Base-by-base conservation (phyloP, 306 rosid genomes). In the Cucurbita pepo region DNA sequence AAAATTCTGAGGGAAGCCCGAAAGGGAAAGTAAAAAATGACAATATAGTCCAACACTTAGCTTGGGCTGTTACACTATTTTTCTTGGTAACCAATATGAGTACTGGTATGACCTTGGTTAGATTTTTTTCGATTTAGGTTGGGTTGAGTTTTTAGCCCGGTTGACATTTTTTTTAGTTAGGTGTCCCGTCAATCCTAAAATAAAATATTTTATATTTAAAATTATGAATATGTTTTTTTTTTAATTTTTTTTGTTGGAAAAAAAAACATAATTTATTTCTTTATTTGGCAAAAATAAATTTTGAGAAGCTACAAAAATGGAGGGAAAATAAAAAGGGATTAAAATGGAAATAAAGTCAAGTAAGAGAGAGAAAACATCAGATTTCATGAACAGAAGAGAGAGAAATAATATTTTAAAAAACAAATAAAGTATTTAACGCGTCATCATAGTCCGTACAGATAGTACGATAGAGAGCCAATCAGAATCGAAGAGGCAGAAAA, bases 401-500 rank as follows among this genome's bases (percentile, higher is more conserved):
- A 4, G 7, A 16, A 53, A 21, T 9, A 2, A 9, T 4, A 21
- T 21, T 48, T 48, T 11, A 8, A 8, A 18, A 56, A 15, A 7
- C 6, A 7, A 7, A 43, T 10, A 43, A 62, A 15, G 6, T 25
- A 4, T 0, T 0, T 5, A 45, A 48, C 0, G 1, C 5, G 73
- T 69, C 45, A 30, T 5, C 5, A 8, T 48, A 8, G 30, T 69
- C 30, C 73, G 73, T 69, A 69, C 73, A 48, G 0, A 50, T 0
- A 8, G 73, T 69, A 69, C 73, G 16, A 69, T 10, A 45, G 73
- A 1, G 58, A 69, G 58, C 73, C 73, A 69, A 69, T 69, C 45
- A 69, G 16, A 69, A 69, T 69, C 14, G 22, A 30, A 30, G 40
- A 22, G 11, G 56, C 6, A 64, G 7, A 65, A 66, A 21, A 67